These are phyloP conservation scores for Hylodesmum podocarpum DNA, from an alignment of 306 rosid genomes.

Conservation along the genomic window DNA sequence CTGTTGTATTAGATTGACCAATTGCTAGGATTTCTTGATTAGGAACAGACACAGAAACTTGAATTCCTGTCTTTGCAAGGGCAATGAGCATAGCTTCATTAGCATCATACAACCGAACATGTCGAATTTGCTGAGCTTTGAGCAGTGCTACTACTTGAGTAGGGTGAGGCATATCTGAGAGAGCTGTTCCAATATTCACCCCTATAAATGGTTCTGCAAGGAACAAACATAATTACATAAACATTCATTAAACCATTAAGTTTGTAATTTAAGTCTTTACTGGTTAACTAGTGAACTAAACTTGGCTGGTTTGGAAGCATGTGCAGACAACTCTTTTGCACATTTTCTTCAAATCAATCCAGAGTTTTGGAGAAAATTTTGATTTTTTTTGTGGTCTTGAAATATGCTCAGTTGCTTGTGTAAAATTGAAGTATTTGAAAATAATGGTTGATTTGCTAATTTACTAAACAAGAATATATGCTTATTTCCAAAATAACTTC, in stretches of 20 bases:
- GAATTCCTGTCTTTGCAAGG: conserved; percentile 70
- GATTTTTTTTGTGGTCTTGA: neutral
- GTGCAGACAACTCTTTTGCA: neutral
- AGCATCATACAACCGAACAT: conserved; percentile 64
- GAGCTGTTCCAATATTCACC: conserved; percentile 79
- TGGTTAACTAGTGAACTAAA: neutral
- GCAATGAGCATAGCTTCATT: conserved; percentile 75
- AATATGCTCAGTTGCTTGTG: neutral
- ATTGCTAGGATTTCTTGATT: conserved; percentile 77
- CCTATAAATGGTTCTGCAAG: conserved; percentile 69
- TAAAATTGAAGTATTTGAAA: neutral
- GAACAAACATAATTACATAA: conserved; percentile 20
- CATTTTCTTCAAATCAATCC: neutral
- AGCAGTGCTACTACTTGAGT: conserved; percentile 84
- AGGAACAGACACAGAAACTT: conserved; percentile 69
- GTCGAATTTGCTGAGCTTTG: conserved; percentile 71
- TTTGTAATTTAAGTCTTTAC: neutral
- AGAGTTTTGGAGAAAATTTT: neutral
- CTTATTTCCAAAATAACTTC: neutral
- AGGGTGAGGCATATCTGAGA: conserved; percentile 84
- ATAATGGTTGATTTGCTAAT: neutral
- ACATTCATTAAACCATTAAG: neutral
- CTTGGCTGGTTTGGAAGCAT: neutral
- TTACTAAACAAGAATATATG: neutral
- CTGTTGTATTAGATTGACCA: conserved; percentile 77